Conservation (phyloP, 495 filamentous ascomycete species). For the Penicillium salamii region DNA sequence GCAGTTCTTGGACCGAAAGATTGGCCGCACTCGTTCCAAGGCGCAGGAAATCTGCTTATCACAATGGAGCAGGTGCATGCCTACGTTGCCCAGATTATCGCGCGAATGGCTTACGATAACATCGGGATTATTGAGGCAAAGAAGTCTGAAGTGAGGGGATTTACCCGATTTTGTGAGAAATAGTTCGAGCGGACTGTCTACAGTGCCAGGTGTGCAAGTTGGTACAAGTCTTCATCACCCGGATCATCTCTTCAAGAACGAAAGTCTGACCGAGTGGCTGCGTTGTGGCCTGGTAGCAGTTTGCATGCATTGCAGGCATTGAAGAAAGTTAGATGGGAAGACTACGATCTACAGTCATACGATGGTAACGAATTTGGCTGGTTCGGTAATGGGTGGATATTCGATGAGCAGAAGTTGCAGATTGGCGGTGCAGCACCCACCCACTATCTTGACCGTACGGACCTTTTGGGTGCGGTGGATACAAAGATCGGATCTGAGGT, state of each 20-base stretch:
- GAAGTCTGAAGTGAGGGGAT: conserved; percentile 39
- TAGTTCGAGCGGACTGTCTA: conserved; percentile 49
- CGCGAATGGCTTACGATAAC: conserved; percentile 47
- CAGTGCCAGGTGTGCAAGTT: conserved; percentile 45
- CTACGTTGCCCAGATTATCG: conserved; percentile 48
- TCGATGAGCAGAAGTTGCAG: conserved; percentile 30
- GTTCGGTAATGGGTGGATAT: conserved; percentile 42
- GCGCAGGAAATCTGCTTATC: conserved; percentile 43
- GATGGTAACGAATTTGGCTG: conserved; percentile 35
- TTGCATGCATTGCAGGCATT: conserved; percentile 38
- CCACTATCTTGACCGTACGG: not conserved
- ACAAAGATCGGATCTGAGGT: not conserved
- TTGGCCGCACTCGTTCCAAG: conserved; percentile 42
- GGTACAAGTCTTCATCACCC: conserved; percentile 40
- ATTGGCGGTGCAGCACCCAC: conserved; percentile 18
- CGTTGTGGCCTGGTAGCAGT: conserved; percentile 41
- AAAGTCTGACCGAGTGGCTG: conserved; percentile 32
- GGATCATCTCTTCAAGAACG: conserved; percentile 16
- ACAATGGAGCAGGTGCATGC: conserved; percentile 47
- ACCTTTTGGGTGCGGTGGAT: not conserved
- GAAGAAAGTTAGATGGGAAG: conserved; percentile 37
- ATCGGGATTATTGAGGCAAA: conserved; percentile 39
- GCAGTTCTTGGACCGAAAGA: too few species aligned
- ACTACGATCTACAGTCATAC: conserved; percentile 38
- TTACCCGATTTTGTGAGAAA: conserved; percentile 43